These are phyloP conservation scores for Neofusicoccum laricinum DNA, from an alignment of 2,329 filamentous ascomycete genomes.

Conservation along the genomic window DNA sequence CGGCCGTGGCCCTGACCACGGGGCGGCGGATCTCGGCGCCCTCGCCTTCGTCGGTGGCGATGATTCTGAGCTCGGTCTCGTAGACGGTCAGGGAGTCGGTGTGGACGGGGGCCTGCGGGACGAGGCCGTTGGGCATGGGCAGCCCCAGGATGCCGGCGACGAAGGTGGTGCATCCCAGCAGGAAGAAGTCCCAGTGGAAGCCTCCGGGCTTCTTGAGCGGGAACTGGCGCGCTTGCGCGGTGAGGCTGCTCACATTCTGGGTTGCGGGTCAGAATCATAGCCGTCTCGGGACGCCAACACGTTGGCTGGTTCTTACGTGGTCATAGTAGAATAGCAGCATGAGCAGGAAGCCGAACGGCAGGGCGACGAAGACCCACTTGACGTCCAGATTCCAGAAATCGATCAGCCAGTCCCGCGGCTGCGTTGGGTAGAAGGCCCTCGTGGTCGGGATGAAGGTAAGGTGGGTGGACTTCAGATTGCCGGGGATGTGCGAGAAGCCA, in stretches of 20 bases:
- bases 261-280: neutral
- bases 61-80: constrained; percentile 28
- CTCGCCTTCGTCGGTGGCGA: constrained; percentile 40
- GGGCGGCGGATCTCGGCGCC: constrained; percentile 44
- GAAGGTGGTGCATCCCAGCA: constrained; percentile 54
- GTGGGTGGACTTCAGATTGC: constrained; percentile 41
- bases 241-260: constrained; percentile 44
- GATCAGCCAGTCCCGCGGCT: constrained; percentile 48
- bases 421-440: constrained; percentile 48
- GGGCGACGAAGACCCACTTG: constrained; percentile 53
- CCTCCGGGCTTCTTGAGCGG: constrained; percentile 55
- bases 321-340: constrained; percentile 58
- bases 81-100: constrained; percentile 51
- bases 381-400: constrained; percentile 53
- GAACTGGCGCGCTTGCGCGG: constrained; percentile 49
- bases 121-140: constrained; percentile 53
- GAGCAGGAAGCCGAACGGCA: constrained; percentile 53
- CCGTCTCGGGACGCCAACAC: too few species aligned
- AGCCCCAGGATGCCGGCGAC: constrained; percentile 51
- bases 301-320: constrained; percentile 37
- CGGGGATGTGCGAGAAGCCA: constrained; percentile 53
- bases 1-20: constrained; percentile 41
- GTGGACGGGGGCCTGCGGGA: constrained; percentile 56
- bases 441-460: constrained; percentile 43
- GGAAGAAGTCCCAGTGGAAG: constrained; percentile 58